A percentile compares a stretch with the other conserved stretches of the same genome.
Evolutionary conservation across 2,329 filamentous ascomycete genomes (phyloP).

Genomic region (Daldinia sp.): DNA sequence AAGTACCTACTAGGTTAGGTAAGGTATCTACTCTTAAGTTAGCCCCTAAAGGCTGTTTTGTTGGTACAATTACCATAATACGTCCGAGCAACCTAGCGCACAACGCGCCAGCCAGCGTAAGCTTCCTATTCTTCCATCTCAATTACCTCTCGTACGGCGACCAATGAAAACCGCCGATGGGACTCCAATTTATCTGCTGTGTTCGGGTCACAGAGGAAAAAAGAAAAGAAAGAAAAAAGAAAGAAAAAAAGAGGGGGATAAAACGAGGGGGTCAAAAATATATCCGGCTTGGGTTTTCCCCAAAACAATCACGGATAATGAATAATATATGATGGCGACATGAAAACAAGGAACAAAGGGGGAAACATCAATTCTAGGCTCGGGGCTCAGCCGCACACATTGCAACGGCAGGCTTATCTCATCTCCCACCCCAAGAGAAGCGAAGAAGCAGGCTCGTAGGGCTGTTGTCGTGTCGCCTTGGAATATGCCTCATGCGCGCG

Average conservation of each 20-base stretch:
- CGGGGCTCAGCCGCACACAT: constrained; percentile 29
- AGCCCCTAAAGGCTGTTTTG: too few species aligned
- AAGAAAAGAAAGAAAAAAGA: neutral
- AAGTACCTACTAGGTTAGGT: too few species aligned
- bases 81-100: too few species aligned
- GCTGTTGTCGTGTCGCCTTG: constrained; percentile 26
- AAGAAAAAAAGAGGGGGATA: neutral
- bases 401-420: constrained; percentile 11
- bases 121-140: neutral
- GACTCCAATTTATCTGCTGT: constrained; percentile 5
- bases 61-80: too few species aligned
- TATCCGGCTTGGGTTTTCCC: neutral
- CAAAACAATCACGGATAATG: too few species aligned
- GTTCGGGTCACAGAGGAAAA: neutral
- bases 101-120: too few species aligned
- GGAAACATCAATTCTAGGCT: constrained; percentile 7
- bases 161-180: constrained; percentile 25
- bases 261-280: too few species aligned
- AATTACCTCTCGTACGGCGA: constrained; percentile 22
- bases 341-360: constrained; percentile 2
- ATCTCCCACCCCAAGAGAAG: neutral
- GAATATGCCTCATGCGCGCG: constrained; percentile 33
- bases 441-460: constrained; percentile 14
- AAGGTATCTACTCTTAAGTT: too few species aligned
- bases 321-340: neutral